Conservation (phyloP, 1,284 basidiomycete species). For the Abortiporus biennis region DNA sequence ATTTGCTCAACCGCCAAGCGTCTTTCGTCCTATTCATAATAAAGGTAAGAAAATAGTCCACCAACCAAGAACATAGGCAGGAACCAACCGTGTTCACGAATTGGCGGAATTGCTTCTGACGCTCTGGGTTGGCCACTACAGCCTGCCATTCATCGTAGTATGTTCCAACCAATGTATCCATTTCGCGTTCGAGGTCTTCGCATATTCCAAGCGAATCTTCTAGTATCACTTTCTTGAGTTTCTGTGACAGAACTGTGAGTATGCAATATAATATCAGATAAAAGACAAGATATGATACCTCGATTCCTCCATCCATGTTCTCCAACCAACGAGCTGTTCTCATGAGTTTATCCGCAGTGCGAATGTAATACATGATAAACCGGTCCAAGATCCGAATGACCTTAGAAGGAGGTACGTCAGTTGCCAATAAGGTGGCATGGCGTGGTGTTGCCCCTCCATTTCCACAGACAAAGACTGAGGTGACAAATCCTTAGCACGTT, state of each 20-base stretch:
- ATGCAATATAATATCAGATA: not conserved
- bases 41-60: not conserved
- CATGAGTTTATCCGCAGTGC: conserved; percentile 62
- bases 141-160: conserved; percentile 72
- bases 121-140: conserved; percentile 52
- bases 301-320: conserved; percentile 61
- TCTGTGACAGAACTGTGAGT: conserved; percentile 24
- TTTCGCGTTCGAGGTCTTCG: conserved; percentile 62
- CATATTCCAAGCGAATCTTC: conserved; percentile 79
- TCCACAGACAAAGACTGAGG: conserved; percentile 61
- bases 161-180: conserved; percentile 60
- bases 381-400: conserved; percentile 65
- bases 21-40: conserved; percentile 34
- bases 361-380: conserved; percentile 70
- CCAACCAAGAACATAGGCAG: not conserved
- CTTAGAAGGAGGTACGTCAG: conserved; percentile 54
- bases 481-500: too few relatives aligned
- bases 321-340: conserved; percentile 80
- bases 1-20: conserved; percentile 49
- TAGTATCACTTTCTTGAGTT: conserved; percentile 59
- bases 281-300: conserved; percentile 28
- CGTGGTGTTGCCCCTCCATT: conserved; percentile 64
- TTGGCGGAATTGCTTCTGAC: conserved; percentile 56
- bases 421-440: conserved; percentile 46
- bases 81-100: conserved; percentile 56